A percentile compares a stretch with the other conserved stretches of the same genome.
Evolutionary conservation across 208 protist species (phyloP).

Genomic region (Entamoeba dispar): DNA sequence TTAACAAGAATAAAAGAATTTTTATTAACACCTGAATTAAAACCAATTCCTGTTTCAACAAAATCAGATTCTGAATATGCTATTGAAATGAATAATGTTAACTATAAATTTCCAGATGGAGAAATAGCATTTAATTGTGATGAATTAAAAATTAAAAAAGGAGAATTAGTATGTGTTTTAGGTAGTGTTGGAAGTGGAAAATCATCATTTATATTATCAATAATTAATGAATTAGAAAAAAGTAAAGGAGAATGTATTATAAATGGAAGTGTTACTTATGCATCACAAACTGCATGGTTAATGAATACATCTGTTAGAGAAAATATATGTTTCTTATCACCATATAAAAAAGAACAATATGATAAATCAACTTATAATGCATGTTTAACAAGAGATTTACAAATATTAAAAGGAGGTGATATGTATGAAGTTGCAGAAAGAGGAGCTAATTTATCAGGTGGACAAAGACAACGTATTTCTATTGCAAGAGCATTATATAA

Average conservation of each 20-base stretch:
- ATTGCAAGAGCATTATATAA: slow-evolving; percentile 45
- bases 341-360: slow-evolving; percentile 22
- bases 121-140: not conserved
- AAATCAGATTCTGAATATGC: not conserved
- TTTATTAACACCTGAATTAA: not conserved
- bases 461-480: slow-evolving; percentile 45
- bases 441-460: slow-evolving; percentile 56
- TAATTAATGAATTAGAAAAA: not conserved
- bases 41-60: not conserved
- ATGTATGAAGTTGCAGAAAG: slow-evolving; percentile 57
- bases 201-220: not conserved
- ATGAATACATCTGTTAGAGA: slow-evolving; percentile 60
- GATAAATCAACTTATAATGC: slow-evolving; percentile 41
- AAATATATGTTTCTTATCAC: slow-evolving; percentile 61
- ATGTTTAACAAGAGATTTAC: slow-evolving; percentile 51
- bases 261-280: slow-evolving; percentile 48
- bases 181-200: not conserved
- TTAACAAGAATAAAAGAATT: not conserved
- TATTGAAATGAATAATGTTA: not conserved
- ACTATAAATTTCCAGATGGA: not conserved
- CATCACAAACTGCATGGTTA: slow-evolving; percentile 61
- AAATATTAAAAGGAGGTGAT: slow-evolving; percentile 48
- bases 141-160: not conserved
- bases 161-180: slow-evolving; percentile 1
- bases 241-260: not conserved